These are phyloP conservation scores for Ogataea wickerhamii DNA, from an alignment of 805 yeast species.

Conservation along the genomic window DNA sequence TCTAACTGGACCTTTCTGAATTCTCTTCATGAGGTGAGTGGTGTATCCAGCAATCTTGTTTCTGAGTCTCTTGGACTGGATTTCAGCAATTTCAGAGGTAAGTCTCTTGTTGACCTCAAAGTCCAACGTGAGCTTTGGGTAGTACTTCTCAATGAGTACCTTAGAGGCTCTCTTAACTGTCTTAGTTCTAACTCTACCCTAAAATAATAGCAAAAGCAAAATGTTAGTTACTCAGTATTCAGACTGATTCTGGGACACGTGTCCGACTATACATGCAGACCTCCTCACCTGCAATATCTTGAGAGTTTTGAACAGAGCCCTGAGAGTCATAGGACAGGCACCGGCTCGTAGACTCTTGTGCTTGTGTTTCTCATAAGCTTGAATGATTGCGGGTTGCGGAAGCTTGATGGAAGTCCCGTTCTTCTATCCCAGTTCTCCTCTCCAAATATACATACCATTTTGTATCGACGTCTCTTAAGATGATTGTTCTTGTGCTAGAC, in stretches of 20 bases:
- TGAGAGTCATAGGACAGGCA: too few species aligned
- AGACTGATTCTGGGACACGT: too few species aligned
- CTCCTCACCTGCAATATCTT: too few species aligned
- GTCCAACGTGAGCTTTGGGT: conserved; percentile 99
- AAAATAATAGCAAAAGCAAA: background rate
- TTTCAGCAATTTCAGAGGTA: conserved; percentile 96
- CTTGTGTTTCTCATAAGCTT: too few species aligned
- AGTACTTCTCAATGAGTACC: conserved; percentile 98
- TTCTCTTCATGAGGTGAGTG: conserved; percentile 99
- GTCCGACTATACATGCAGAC: too few species aligned
- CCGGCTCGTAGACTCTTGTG: too few species aligned
- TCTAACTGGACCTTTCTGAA: conserved; percentile 99
- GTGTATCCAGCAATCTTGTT: conserved; percentile 99
- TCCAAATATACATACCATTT: conserved; percentile 1
- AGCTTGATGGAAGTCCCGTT: too few species aligned
- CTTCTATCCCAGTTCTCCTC: too few species aligned
- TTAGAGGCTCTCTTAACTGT: conserved; percentile 99
- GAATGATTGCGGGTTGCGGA: too few species aligned
- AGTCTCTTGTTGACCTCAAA: conserved; percentile 99
- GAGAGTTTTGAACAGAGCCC: too few species aligned
- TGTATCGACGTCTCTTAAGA: background rate
- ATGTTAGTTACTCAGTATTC: too few species aligned
- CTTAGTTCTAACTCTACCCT: conserved; percentile 99
- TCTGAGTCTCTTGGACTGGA: conserved; percentile 99
- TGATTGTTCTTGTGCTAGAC: too few species aligned